phyloP scores from a whole-genome alignment of 2,329 filamentous ascomycete species.

The Cladophialophora psammophila region DNA sequence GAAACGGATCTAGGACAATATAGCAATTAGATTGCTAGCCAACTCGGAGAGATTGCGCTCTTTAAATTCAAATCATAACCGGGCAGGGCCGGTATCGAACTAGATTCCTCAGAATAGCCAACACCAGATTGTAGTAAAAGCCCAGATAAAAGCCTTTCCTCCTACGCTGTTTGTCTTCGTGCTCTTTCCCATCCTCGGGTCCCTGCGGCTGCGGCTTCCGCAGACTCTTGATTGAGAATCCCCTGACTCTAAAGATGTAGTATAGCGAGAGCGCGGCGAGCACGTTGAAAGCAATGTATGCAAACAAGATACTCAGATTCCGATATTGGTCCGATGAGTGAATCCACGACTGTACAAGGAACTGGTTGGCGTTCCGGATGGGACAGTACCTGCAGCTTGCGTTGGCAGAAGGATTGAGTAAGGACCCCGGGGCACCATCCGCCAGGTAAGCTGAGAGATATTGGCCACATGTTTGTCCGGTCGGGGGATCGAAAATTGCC shows the following conservation, averaged over 20 bases:
- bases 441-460: slow-evolving; percentile 62
- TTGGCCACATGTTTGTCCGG: slow-evolving; percentile 62
- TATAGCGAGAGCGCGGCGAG: slow-evolving; percentile 63
- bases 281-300: slow-evolving; percentile 67
- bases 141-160: slow-evolving; percentile 5
- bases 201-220: slow-evolving; percentile 50
- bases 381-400: slow-evolving; percentile 66
- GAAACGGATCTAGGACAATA: neutral
- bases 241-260: slow-evolving; percentile 53
- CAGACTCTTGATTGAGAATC: slow-evolving; percentile 16
- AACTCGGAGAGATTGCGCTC: neutral
- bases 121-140: slow-evolving; percentile 22
- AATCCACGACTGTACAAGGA: slow-evolving; percentile 55
- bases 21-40: neutral
- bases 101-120: slow-evolving; percentile 16
- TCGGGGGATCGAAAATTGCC: slow-evolving; percentile 55
- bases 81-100: neutral
- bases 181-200: slow-evolving; percentile 41
- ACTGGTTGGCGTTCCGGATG: slow-evolving; percentile 49
- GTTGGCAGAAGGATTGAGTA: slow-evolving; percentile 67
- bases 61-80: neutral
- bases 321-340: slow-evolving; percentile 69
- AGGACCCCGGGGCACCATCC: slow-evolving; percentile 56
- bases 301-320: slow-evolving; percentile 71
- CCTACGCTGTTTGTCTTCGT: neutral